Base-by-base conservation (phyloP, 805 yeast species). In the Kuraishia borneana region DNA sequence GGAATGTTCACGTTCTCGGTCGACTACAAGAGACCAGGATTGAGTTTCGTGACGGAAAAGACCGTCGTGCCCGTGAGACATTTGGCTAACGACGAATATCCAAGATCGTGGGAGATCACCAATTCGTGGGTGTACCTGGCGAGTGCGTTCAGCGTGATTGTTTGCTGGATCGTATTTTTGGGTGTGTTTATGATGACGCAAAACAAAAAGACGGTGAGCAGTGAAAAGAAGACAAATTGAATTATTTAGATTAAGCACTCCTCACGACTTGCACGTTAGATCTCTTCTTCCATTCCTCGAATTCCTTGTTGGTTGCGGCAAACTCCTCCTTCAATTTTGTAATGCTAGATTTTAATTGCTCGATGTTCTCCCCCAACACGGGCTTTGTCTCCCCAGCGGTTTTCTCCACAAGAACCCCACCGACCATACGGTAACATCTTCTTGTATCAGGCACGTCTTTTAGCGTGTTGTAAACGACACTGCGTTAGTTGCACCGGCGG, bases 81-180 rank as follows among this genome's bases (percentile, higher is more conserved):
- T 56, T 69, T 83, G 48, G 96, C 97, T 39, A 89, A 88, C 55
- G 94, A 92, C 53, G 98, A 94, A 62, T 92, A 76, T 63, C 77
- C 80, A 40, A 74, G 97, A 58, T 79, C 94, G 30, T 92, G 92
- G 89, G 83, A 82, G 40, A 89, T 92, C 48, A 67, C 95, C 20
- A 88, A 88, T 56, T 73, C 96, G 2, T 85, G 96, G 94, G 85
- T 88, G 34, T 92, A 92, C 54, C 58, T 89, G 40, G 66, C 82
- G 17, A 69, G 87, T 32, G 77, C 88, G 12, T 58, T 56, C 3
- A 59, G 77, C 22, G 95, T 94, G 17, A 73, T 79, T 21, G 47
- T 60, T 18, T 82, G 80, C 1, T 92, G 96, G 94, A 51, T 85
- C 31, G 43, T 74, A 19, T 89, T 92, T 53, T 74, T 83, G n/a